phyloP scores from a whole-genome alignment of 1,284 basidiomycete species.

The Pseudozyma sp. region DNA sequence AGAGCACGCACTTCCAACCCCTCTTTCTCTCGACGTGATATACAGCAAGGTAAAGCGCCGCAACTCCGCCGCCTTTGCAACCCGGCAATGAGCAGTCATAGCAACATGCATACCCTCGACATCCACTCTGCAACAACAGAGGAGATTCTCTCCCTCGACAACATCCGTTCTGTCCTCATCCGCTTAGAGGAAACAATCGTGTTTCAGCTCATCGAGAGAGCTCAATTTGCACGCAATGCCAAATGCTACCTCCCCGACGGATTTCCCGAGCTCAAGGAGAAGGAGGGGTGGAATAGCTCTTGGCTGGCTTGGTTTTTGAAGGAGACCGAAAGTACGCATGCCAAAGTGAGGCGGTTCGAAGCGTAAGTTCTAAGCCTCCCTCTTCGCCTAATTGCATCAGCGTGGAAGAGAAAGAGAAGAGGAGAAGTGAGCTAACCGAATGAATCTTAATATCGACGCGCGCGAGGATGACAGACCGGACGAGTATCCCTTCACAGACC shows the following conservation, averaged over 20 bases:
- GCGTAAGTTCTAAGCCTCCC: slow-evolving; percentile 24
- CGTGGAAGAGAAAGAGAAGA: background rate
- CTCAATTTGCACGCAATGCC: slow-evolving; percentile 95
- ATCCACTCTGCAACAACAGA: slow-evolving; percentile 50
- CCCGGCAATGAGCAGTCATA: slow-evolving; percentile 42
- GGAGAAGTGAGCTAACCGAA: background rate
- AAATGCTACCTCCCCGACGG: slow-evolving; percentile 84
- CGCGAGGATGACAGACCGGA: slow-evolving; percentile 75
- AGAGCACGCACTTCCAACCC: too few species aligned
- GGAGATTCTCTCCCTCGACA: slow-evolving; percentile 80
- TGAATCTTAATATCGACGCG: background rate
- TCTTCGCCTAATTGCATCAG: background rate
- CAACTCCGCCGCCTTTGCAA: background rate
- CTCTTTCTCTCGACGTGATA: too few species aligned
- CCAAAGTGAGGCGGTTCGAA: slow-evolving; percentile 46
- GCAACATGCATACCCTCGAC: slow-evolving; percentile 57
- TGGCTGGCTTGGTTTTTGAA: slow-evolving; percentile 98
- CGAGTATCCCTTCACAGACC: slow-evolving; percentile 91
- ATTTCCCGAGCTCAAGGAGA: slow-evolving; percentile 76
- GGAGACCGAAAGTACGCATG: slow-evolving; percentile 93
- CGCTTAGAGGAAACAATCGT: slow-evolving; percentile 98
- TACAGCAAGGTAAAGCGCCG: too few species aligned
- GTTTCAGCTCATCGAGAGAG: slow-evolving; percentile 90
- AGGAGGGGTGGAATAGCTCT: slow-evolving; percentile 81
- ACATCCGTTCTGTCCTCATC: slow-evolving; percentile 86